Conservation (phyloP, 2,329 filamentous ascomycete species). For the Diplodia corticola region DNA sequence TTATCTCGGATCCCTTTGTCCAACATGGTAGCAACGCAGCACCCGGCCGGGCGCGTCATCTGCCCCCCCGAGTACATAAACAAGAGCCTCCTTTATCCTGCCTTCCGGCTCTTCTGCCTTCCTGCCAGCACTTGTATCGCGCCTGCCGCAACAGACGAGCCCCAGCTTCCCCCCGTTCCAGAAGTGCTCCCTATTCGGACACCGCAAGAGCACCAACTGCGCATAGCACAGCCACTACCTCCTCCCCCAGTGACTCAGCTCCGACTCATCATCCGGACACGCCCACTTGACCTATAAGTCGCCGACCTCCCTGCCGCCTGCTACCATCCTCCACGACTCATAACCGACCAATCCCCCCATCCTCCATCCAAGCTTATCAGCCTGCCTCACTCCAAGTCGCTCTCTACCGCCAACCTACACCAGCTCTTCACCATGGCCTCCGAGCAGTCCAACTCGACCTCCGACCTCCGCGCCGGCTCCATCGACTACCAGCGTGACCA, state of each 20-base stretch:
- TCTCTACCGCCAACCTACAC: constrained; percentile 24
- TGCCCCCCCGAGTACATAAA: constrained; percentile 18
- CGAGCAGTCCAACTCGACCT: constrained; percentile 48
- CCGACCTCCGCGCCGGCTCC: constrained; percentile 56
- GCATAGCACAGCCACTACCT: constrained; percentile 21
- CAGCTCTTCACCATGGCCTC: constrained; percentile 44
- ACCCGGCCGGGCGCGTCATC: constrained; percentile 17
- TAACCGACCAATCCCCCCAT: constrained; percentile 5
- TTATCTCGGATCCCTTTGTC: constrained; percentile 21
- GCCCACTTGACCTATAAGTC: constrained; percentile 21
- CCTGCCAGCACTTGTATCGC: background rate
- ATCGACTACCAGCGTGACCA: constrained; percentile 55
- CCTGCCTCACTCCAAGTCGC: constrained; percentile 25
- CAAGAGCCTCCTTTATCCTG: constrained; percentile 21
- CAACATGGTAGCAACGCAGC: constrained; percentile 4
- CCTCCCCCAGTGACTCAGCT: constrained; percentile 22
- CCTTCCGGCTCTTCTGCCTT: background rate
- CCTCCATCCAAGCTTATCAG: constrained; percentile 21
- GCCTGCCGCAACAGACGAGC: constrained; percentile 5
- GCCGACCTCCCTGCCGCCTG: constrained; percentile 11
- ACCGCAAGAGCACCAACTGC: constrained; percentile 19
- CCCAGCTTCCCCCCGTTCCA: constrained; percentile 5
- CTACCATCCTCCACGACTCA: constrained; percentile 10
- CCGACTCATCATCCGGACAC: constrained; percentile 23
- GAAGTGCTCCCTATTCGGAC: constrained; percentile 16